A percentile compares a stretch with the other conserved stretches of the same genome.
Conservation (phyloP, 768 basidiomycete species). For the Lactifluus piperatus region DNA sequence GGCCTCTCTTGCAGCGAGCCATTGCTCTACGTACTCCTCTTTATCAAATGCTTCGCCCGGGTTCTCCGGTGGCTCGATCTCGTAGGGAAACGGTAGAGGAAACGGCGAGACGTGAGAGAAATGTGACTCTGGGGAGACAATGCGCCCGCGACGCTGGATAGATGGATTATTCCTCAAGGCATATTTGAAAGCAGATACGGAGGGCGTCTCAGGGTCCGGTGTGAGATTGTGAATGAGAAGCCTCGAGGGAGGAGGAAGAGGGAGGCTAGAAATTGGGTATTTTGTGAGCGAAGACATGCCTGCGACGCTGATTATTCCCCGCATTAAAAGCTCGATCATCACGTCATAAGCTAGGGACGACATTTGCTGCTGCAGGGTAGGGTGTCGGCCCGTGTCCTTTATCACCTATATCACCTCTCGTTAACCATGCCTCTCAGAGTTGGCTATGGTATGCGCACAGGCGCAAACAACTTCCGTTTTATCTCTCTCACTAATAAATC, state of each 20-base stretch:
- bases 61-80: conserved; percentile 47
- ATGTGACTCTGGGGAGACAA: conserved; percentile 50
- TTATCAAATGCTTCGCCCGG: conserved; percentile 46
- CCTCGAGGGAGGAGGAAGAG: conserved; percentile 36
- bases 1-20: conserved; percentile 63
- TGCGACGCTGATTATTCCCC: background rate
- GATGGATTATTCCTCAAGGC: conserved; percentile 48
- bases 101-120: conserved; percentile 80
- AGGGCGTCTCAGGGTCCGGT: conserved; percentile 50
- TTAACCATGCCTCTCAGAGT: conserved; percentile 21
- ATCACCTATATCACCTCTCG: background rate
- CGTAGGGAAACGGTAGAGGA: conserved; percentile 76
- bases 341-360: too few species aligned
- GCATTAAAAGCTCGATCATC: too few species aligned
- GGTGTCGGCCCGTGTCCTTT: background rate
- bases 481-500: background rate
- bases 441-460: conserved; percentile 22
- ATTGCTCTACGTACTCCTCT: conserved; percentile 61
- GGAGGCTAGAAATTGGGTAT: conserved; percentile 45
- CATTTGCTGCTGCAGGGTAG: too few species aligned
- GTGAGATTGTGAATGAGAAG: conserved; percentile 40
- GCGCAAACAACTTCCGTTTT: background rate
- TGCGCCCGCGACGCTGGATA: conserved; percentile 59
- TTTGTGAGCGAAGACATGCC: conserved; percentile 22
- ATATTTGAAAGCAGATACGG: conserved; percentile 42